Evolutionary conservation across 2,329 filamentous ascomycete genomes (phyloP), one percentile per base, ranked within the genome.

Genomic region (Blastomyces gilchristii): DNA sequence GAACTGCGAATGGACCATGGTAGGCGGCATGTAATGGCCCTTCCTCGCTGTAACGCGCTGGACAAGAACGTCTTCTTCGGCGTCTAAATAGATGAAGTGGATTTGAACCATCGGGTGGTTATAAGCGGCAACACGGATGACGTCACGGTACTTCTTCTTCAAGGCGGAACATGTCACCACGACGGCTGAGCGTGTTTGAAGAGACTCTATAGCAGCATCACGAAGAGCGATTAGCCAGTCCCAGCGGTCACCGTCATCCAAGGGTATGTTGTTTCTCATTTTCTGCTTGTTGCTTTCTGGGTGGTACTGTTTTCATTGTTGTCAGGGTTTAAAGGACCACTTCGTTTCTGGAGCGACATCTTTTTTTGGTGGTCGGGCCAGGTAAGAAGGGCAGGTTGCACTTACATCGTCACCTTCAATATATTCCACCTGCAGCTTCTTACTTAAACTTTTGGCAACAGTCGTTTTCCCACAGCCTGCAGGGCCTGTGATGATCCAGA

Each of bases 91-190:
- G 69, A 99, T 87, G 74, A 99, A 97, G 77, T 97, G 93, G 60
- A 97, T 85, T 65, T 84, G 80, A n/a, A 92, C 83, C 62, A 83
- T 82, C 62, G 86, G 84, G 67, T 86, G 82, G 74, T 88, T 88
- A 78, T 92, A 91, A 18, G 86, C 86, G 8, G 89, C 89, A 9
- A 92, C 86, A 41, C 90, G 85, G 73, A 94, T 90, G 66, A 93
- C 89, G 71, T 99, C 94, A 69, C 94, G 87, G 81, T 99, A 99
- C 78, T 96, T 97, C 75, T 90, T 89, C 82, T 97, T 97, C 62
- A 99, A 83, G 1, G 93, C 94, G 14, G 91, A 96, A 82, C 94
- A 99, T 61, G 94, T 96, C 65, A 99, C 84, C 59, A 99, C 90
- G n/a, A 97, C 94, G 58, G 91, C 88, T 58, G 75, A 76, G 62